These are phyloP conservation scores for Monosporascus ibericus DNA, from an alignment of 2,329 filamentous ascomycete species.

Conservation along the genomic window DNA sequence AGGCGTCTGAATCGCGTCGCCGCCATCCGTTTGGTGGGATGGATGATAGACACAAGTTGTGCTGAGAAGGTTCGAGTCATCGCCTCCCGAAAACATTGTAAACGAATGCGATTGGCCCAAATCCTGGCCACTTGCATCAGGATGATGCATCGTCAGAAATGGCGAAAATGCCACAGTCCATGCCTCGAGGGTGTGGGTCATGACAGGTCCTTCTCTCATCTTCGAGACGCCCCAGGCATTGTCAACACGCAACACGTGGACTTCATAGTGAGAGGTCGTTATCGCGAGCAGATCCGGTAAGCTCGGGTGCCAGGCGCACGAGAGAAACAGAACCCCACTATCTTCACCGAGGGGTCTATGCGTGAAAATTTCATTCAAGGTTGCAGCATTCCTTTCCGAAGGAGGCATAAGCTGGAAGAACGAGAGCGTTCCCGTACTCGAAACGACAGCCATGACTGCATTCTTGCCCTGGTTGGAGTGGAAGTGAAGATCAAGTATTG, in stretches of 20 bases:
- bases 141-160: conserved; percentile 3
- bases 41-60: conserved; percentile 25
- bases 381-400: conserved; percentile 3
- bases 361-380: conserved; percentile 32
- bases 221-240: conserved; percentile 32
- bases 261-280: conserved; percentile 63
- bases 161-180: conserved; percentile 65
- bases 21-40: conserved; percentile 7
- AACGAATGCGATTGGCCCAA: conserved; percentile 16
- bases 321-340: conserved; percentile 59
- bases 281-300: conserved; percentile 53
- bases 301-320: conserved; percentile 66
- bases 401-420: conserved; percentile 48
- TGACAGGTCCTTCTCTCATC: conserved; percentile 30
- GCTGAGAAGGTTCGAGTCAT: conserved; percentile 61
- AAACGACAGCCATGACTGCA: conserved; percentile 64
- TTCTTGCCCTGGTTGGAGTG: conserved; percentile 41
- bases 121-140: background rate
- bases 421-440: conserved; percentile 66
- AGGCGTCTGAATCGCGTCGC: conserved; percentile 8
- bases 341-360: conserved; percentile 44
- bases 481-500: conserved; percentile 83
- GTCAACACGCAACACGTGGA: conserved; percentile 48
- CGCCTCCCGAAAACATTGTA: conserved; percentile 63
- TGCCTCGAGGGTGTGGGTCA: conserved; percentile 57